Evolutionary conservation across 2,329 filamentous ascomycete genomes (phyloP).

Genomic region (Alternaria panax): DNA sequence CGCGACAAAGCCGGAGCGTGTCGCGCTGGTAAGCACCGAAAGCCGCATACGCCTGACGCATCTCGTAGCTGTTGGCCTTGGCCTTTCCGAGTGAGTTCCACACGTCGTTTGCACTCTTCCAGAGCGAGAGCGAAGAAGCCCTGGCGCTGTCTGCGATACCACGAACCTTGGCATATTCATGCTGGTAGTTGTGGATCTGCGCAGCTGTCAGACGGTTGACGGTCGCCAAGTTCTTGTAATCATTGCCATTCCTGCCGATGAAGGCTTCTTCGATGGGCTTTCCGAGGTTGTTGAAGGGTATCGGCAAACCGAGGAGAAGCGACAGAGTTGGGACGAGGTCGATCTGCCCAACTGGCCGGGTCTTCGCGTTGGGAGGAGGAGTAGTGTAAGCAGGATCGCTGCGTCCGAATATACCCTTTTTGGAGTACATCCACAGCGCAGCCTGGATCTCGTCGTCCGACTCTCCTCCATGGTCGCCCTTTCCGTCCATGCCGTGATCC

Average conservation of each 20-base stretch:
- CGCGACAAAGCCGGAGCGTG: constrained; percentile 80
- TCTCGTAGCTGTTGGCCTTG: constrained; percentile 46
- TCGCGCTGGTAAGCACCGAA: constrained; percentile 78
- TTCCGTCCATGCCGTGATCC: constrained; percentile 98
- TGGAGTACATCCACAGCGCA: constrained; percentile 98
- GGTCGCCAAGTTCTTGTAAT: constrained; percentile 78
- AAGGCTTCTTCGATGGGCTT: constrained; percentile 95
- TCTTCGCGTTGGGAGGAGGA: constrained; percentile 76
- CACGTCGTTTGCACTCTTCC: constrained; percentile 64
- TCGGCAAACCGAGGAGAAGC: constrained; percentile 85
- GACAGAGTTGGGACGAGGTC: constrained; percentile 93
- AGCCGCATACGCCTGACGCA: constrained; percentile 59
- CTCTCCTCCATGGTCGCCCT: constrained; percentile 98
- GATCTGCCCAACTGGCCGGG: constrained; percentile 80
- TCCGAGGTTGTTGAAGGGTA: constrained; percentile 95
- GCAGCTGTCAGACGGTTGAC: constrained; percentile 81
- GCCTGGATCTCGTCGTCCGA: constrained; percentile 95
- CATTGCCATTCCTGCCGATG: constrained; percentile 69
- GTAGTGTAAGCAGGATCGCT: constrained; percentile 65
- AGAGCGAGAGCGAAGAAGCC: constrained; percentile 65
- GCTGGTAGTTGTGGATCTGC: constrained; percentile 88
- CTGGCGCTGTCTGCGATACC: constrained; percentile 69
- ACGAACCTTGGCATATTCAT: constrained; percentile 77
- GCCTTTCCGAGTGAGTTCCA: constrained; percentile 55
- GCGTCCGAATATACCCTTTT: constrained; percentile 82